phyloP scores from a whole-genome alignment of 805 yeast genomes.

The Lipomyces sp. region DNA sequence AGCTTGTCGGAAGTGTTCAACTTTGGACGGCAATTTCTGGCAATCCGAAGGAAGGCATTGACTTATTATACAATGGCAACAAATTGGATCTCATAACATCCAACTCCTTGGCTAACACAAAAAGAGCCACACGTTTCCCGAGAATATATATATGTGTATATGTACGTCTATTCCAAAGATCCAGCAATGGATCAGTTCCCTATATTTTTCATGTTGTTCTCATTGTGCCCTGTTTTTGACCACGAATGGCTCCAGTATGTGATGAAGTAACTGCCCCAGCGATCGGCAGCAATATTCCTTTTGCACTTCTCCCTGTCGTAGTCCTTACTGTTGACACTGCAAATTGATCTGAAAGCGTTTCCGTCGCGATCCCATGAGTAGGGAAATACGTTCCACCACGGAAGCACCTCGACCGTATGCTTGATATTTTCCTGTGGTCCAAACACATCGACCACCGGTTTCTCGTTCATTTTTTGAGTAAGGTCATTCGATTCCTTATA shows the following conservation, averaged over 20 bases:
- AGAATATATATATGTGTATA: too few species aligned
- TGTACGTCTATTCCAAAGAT: too few species aligned
- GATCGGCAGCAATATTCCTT: background rate
- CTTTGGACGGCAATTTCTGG: too few species aligned
- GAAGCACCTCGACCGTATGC: background rate
- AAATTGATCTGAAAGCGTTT: background rate
- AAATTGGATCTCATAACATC: too few species aligned
- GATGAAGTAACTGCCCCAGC: slow-evolving; percentile 2
- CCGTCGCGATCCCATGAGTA: background rate
- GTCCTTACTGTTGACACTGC: background rate
- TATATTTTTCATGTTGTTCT: background rate
- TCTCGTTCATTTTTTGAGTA: background rate
- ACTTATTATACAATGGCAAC: too few species aligned
- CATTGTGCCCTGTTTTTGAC: background rate
- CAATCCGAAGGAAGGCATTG: too few species aligned
- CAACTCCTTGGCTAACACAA: too few species aligned
- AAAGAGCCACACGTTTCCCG: too few species aligned
- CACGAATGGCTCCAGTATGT: background rate
- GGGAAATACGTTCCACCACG: background rate
- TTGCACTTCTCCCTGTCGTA: background rate
- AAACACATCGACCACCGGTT: background rate
- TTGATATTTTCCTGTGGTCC: background rate
- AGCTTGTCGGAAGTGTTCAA: too few species aligned
- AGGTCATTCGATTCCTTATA: background rate
- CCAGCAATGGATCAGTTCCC: too few species aligned